phyloP scores from a whole-genome alignment of 2,329 filamentous ascomycete genomes.

The Cladosporium cucumerinum region DNA sequence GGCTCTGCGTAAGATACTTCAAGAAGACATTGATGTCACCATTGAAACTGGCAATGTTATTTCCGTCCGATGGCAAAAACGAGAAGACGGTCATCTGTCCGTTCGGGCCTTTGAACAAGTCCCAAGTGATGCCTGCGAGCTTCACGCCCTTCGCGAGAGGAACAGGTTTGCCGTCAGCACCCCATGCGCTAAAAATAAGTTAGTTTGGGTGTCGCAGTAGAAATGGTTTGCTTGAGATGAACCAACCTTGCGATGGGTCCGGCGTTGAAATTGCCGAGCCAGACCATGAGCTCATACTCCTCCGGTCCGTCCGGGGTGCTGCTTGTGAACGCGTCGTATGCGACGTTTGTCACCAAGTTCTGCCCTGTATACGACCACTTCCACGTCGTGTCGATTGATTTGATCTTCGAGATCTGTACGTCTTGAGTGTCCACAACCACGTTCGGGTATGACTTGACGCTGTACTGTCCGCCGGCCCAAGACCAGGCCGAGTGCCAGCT shows the following conservation, averaged over 20 bases:
- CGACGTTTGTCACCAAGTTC: slow-evolving; percentile 54
- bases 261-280: slow-evolving; percentile 56
- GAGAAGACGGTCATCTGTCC: slow-evolving; percentile 59
- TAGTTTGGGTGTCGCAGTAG: slow-evolving; percentile 51
- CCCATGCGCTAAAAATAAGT: slow-evolving; percentile 43
- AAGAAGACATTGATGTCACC: slow-evolving; percentile 59
- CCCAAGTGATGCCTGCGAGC: slow-evolving; percentile 54
- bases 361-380: slow-evolving; percentile 50
- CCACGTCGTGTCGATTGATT: slow-evolving; percentile 45
- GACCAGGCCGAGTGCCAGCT: slow-evolving; percentile 44
- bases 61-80: slow-evolving; percentile 49
- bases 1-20: slow-evolving; percentile 50
- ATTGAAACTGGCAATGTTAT: slow-evolving; percentile 50
- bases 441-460: slow-evolving; percentile 47
- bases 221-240: slow-evolving; percentile 33
- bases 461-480: slow-evolving; percentile 30
- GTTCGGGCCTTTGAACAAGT: slow-evolving; percentile 58
- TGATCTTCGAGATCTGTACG: slow-evolving; percentile 36
- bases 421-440: slow-evolving; percentile 36
- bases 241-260: slow-evolving; percentile 55
- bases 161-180: slow-evolving; percentile 25
- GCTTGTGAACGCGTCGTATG: slow-evolving; percentile 61
- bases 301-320: slow-evolving; percentile 44
- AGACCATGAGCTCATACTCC: slow-evolving; percentile 65
- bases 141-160: slow-evolving; percentile 51